These are phyloP conservation scores for Farysia itapuensis DNA, from an alignment of 1,284 basidiomycete species.

Conservation along the genomic window DNA sequence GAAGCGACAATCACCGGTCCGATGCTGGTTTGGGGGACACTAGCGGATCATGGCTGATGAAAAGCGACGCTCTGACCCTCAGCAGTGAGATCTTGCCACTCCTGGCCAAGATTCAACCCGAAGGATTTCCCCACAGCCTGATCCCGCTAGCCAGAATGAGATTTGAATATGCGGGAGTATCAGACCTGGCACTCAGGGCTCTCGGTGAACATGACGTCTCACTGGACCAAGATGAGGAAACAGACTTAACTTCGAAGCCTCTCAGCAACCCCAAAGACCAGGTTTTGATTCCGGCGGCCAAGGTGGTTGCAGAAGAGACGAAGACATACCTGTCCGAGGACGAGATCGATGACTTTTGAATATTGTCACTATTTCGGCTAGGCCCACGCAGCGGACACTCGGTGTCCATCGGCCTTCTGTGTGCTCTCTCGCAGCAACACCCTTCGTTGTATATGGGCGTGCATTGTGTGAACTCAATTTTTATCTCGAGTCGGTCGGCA, in stretches of 20 bases:
- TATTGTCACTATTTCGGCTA: too few relatives aligned
- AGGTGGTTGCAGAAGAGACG: conserved; percentile 6
- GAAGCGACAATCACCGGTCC: neutral
- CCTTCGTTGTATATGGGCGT: too few relatives aligned
- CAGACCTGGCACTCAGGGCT: conserved; percentile 12
- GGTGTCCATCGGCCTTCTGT: too few relatives aligned
- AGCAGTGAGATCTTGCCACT: conserved; percentile 28
- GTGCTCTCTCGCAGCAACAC: too few relatives aligned
- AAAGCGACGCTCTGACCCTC: conserved; percentile 9
- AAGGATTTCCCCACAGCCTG: conserved; percentile 1
- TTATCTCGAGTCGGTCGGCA: too few relatives aligned
- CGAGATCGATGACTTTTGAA: conserved; percentile 30
- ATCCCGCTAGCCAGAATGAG: conserved; percentile 13
- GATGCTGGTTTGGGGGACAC: conserved; percentile 19
- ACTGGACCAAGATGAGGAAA: too few relatives aligned
- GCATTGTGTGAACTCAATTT: too few relatives aligned
- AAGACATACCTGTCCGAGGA: conserved; percentile 21
- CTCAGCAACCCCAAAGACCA: too few relatives aligned
- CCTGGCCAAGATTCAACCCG: conserved; percentile 19
- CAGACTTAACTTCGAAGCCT: too few relatives aligned
- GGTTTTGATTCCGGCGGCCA: too few relatives aligned
- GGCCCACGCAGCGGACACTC: too few relatives aligned
- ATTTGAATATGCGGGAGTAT: conserved; percentile 26
- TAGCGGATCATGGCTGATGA: conserved; percentile 1
- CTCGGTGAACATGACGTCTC: conserved; percentile 31